phyloP scores from a whole-genome alignment of 2,329 filamentous ascomycete species.

The Fusarium foetens region DNA sequence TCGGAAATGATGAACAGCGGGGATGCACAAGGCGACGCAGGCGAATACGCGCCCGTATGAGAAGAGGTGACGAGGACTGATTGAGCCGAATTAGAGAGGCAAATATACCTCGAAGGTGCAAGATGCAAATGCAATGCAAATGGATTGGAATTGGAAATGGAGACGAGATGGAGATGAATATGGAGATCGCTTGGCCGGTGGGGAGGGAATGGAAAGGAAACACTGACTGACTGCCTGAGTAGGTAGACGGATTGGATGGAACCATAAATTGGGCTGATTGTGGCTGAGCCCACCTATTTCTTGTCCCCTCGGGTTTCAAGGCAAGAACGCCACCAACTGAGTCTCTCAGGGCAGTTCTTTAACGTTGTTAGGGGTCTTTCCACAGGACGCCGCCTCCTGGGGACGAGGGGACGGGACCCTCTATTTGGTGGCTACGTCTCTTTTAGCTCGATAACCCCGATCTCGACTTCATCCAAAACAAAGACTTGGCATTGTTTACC shows the following conservation, averaged over 20 bases:
- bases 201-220: slow-evolving; percentile 30
- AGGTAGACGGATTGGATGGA: slow-evolving; percentile 13
- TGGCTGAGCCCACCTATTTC: slow-evolving; percentile 29
- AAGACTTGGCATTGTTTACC: slow-evolving; percentile 7
- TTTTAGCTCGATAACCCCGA: background rate
- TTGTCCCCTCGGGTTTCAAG: slow-evolving; percentile 18
- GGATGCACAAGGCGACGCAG: slow-evolving; percentile 1
- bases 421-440: slow-evolving; percentile 5
- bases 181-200: slow-evolving; percentile 29
- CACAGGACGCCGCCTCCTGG: background rate
- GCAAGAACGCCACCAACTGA: slow-evolving; percentile 16
- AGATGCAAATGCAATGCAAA: slow-evolving; percentile 3
- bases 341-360: slow-evolving; percentile 10
- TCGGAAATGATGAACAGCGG: slow-evolving; percentile 19
- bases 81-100: background rate
- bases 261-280: slow-evolving; percentile 34
- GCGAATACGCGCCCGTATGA: slow-evolving; percentile 6
- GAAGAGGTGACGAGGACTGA: background rate
- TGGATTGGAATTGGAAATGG: slow-evolving; percentile 7
- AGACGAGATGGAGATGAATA: slow-evolving; percentile 19
- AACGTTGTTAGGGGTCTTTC: slow-evolving; percentile 19
- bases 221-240: background rate
- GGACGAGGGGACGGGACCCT: slow-evolving; percentile 1
- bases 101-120: background rate
- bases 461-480: background rate